Evolutionary conservation across 257 asterid genomes (phyloP).

Genomic region (Solanum virginianum): DNA sequence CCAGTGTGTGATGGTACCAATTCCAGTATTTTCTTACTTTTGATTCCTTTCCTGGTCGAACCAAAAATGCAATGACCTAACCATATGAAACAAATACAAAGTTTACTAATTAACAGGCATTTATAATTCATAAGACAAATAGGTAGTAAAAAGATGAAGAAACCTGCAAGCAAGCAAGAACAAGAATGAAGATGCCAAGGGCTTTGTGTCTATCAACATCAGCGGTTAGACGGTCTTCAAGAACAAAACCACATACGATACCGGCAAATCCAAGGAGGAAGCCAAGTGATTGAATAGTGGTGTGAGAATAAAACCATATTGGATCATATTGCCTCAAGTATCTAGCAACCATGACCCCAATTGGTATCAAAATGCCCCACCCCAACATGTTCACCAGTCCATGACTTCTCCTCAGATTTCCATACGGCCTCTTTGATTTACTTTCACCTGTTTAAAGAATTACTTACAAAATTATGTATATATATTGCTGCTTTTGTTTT

Average conservation of each 20-base stretch:
- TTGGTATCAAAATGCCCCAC: constrained; percentile 70
- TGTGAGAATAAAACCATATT: constrained; percentile 71
- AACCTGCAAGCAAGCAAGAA: constrained; percentile 81
- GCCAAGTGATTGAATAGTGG: constrained; percentile 37
- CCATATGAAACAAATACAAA: background rate
- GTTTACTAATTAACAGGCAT: too few species aligned
- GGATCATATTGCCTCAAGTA: constrained; percentile 70
- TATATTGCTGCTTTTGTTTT: too few species aligned
- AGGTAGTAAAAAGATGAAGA: background rate
- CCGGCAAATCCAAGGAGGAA: constrained; percentile 60
- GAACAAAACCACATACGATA: constrained; percentile 47
- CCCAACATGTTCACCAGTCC: constrained; percentile 74
- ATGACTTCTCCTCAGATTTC: constrained; percentile 41
- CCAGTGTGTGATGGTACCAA: constrained; percentile 65
- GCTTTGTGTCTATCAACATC: constrained; percentile 53
- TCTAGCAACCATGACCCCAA: constrained; percentile 73
- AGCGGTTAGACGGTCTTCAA: constrained; percentile 35
- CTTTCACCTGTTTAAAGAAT: constrained; percentile 39
- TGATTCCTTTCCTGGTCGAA: constrained; percentile 57
- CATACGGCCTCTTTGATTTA: constrained; percentile 18
- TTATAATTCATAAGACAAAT: background rate
- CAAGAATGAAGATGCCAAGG: constrained; percentile 54
- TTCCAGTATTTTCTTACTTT: constrained; percentile 78
- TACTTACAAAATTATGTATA: too few species aligned
- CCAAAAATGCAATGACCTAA: constrained; percentile 64